Percentiles rank a stretch among this genome's conserved stretches.
Evolutionary conservation across 2,329 filamentous ascomycete species (phyloP).

Genomic region (Fusarium sp.): DNA sequence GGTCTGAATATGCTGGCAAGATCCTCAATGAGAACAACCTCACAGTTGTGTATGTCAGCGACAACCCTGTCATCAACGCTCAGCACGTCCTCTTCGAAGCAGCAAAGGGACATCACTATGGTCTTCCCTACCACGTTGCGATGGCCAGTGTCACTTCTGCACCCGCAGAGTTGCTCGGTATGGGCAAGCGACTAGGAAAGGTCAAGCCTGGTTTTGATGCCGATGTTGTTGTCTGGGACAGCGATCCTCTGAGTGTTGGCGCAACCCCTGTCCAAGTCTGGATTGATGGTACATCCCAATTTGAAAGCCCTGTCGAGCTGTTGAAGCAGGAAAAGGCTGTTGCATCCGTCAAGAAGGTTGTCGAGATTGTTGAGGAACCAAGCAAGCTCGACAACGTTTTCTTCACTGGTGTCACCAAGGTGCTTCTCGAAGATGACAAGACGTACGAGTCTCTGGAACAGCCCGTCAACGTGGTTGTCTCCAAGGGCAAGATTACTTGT

Average conservation of each 20-base stretch:
- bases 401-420: slow-evolving; percentile 66
- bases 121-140: slow-evolving; percentile 69
- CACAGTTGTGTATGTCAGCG: slow-evolving; percentile 75
- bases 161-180: slow-evolving; percentile 67
- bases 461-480: slow-evolving; percentile 62
- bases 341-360: slow-evolving; percentile 54
- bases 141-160: slow-evolving; percentile 68
- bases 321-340: slow-evolving; percentile 58
- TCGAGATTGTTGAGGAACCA: slow-evolving; percentile 56
- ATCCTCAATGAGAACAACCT: slow-evolving; percentile 72
- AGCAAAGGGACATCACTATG: slow-evolving; percentile 69
- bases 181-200: slow-evolving; percentile 69
- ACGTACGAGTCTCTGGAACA: slow-evolving; percentile 47
- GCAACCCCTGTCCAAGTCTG: slow-evolving; percentile 70
- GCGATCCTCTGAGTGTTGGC: slow-evolving; percentile 69
- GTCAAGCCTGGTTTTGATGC: slow-evolving; percentile 71
- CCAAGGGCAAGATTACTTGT: slow-evolving; percentile 65
- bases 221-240: slow-evolving; percentile 72
- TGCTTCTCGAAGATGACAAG: slow-evolving; percentile 61
- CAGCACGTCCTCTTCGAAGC: slow-evolving; percentile 76
- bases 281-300: slow-evolving; percentile 70
- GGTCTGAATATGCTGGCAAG: slow-evolving; percentile 74
- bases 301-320: slow-evolving; percentile 63
- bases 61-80: slow-evolving; percentile 76
- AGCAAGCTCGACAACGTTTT: slow-evolving; percentile 56